Base-by-base conservation (phyloP, 2,329 filamentous ascomycete species). In the Nigrospora oryzae region DNA sequence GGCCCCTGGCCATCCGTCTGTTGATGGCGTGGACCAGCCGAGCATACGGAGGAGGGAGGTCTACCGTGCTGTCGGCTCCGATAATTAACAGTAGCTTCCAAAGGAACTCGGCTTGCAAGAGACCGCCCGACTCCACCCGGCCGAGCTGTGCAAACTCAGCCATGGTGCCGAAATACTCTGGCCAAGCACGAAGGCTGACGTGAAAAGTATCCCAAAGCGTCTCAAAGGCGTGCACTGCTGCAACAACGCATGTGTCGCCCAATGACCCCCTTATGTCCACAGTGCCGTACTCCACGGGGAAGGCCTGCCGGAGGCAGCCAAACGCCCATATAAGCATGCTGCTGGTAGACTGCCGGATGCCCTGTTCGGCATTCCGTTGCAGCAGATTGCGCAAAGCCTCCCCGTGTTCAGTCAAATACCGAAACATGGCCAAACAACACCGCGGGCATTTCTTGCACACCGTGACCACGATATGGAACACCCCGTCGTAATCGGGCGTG, bases 131-230 rank as follows among this genome's bases (percentile, higher is more conserved):
- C 58, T 88, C 82, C 5, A 70, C 60, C 3, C 68, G 63, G 1
- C 84, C 84, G 44, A 87, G 63, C 38, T 67, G 70, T 13, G 80
- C 79, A 56, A 90, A 83, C n/a, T 68, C 68, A n/a, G 75, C 58
- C 49, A 90, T 69, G n/a, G 85, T 73, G 12, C 76, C 75, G 57
- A 91, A 91, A 46, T 84, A 83, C 55, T 91, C 86, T 36, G 82
- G 77, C 87, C 87, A 93, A 3, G 84, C 76, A 46, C 81, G 77
- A 28, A 79, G 66, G 38, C 74, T 69, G 3, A 68, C 62, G 48
- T 86, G 79, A 46, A 89, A 79, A n/a, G 64, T 68, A 3, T 73
- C 65, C 77, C 80, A 88, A 4, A 87, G 61, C 17, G 70, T 61
- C 30, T 70, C 65, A 41, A 89, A 68, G 17, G 79, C 64, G 15